A percentile compares a stretch with the other conserved stretches of the same genome.
Conservation (phyloP, 345 rosid species). For the Citrus cavaleriei region DNA sequence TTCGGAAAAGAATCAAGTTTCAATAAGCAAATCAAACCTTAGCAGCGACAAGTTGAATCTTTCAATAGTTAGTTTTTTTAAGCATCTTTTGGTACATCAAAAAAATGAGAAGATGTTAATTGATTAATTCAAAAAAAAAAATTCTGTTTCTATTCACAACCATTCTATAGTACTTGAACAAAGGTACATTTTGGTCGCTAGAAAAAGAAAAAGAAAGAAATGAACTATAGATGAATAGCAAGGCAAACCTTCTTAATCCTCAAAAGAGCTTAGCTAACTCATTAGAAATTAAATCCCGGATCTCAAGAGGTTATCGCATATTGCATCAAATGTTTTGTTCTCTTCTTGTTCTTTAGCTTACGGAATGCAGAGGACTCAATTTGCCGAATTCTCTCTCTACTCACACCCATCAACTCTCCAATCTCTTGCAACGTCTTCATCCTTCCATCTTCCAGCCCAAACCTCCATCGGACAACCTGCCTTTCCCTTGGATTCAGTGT, state of each 20-base stretch:
- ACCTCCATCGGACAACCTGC: constrained; percentile 81
- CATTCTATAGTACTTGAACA: not conserved
- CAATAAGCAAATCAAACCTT: not conserved
- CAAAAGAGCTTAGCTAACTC: constrained; percentile 8
- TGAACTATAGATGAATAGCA: constrained; percentile 7
- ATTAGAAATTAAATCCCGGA: not conserved
- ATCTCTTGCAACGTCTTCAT: constrained; percentile 92
- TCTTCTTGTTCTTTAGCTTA: constrained; percentile 80
- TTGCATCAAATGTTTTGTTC: constrained; percentile 71
- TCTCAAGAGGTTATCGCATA: constrained; percentile 31
- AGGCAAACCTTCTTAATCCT: constrained; percentile 5
- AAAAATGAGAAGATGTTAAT: constrained; percentile 6
- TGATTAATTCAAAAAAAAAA: not conserved
- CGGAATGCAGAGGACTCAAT: constrained; percentile 77
- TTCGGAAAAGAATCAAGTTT: not conserved
- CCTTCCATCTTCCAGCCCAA: constrained; percentile 87
- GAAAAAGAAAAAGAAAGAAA: not conserved
- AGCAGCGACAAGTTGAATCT: not conserved
- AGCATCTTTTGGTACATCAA: constrained; percentile 2
- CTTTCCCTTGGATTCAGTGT: constrained; percentile 67
- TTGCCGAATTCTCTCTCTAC: constrained; percentile 93
- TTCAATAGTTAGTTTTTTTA: not conserved
- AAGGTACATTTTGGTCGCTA: not conserved
- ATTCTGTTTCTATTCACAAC: constrained; percentile 30
- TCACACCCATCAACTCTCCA: constrained; percentile 75